Conservation (phyloP, 1,284 basidiomycete genomes). For the Exobasidium cylindrosporum region DNA sequence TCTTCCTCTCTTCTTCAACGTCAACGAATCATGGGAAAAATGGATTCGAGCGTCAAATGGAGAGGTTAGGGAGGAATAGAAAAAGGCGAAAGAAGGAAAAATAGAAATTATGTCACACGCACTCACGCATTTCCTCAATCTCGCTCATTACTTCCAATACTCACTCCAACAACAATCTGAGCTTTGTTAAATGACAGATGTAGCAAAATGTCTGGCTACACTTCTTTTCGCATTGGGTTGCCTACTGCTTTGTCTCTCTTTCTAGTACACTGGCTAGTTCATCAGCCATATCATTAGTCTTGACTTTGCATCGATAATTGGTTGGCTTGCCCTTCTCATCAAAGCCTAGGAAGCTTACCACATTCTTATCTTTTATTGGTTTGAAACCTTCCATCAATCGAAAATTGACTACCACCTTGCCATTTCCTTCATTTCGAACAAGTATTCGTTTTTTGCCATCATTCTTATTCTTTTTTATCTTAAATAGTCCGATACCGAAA, state of each 20-base stretch:
- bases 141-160: neutral
- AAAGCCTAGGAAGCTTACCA: constrained; percentile 41
- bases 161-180: neutral
- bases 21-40: neutral
- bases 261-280: constrained; percentile 35
- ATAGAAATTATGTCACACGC: no score
- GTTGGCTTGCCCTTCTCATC: constrained; percentile 31
- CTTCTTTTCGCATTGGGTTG: no score
- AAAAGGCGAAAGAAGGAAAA: neutral
- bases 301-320: constrained; percentile 44
- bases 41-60: constrained; percentile 11
- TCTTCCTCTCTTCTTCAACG: constrained; percentile 17
- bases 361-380: constrained; percentile 29
- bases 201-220: no score
- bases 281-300: constrained; percentile 34
- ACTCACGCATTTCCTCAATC: no score
- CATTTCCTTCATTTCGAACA: constrained; percentile 47
- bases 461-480: constrained; percentile 35
- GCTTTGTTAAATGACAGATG: no score
- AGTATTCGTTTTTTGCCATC: constrained; percentile 34
- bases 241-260: constrained; percentile 12
- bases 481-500: constrained; percentile 40
- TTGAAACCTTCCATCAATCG: constrained; percentile 31
- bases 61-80: constrained; percentile 4
- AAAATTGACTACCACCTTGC: constrained; percentile 43